Conservation (phyloP, 192 early-diverging fungal genomes). For the Geranomyces michiganensis region DNA sequence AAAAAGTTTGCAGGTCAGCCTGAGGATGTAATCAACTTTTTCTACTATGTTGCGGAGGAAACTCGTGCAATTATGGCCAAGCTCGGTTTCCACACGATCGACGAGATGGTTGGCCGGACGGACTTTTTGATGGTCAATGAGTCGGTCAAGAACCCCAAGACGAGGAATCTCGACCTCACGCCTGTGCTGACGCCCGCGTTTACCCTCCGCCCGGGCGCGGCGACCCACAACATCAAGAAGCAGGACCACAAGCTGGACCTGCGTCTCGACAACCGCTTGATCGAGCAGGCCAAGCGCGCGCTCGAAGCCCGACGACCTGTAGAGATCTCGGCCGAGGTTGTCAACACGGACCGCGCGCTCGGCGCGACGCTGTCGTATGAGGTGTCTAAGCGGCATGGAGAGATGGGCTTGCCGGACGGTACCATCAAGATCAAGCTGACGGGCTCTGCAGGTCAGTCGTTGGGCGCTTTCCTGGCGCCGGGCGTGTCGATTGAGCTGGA, state of each 20-base stretch:
- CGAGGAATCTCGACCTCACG: constrained; percentile 79
- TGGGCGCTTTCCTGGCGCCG: constrained; percentile 90
- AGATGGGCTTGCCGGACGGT: constrained; percentile 80
- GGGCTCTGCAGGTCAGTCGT: constrained; percentile 95
- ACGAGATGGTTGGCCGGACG: constrained; percentile 94
- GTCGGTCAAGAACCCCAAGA: constrained; percentile 77
- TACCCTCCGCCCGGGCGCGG: constrained; percentile 82
- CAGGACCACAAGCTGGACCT: constrained; percentile 89
- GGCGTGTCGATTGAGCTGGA: constrained; percentile 92
- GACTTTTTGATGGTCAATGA: constrained; percentile 84
- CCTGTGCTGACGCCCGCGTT: constrained; percentile 88
- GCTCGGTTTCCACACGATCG: constrained; percentile 89
- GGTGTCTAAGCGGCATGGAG: constrained; percentile 76
- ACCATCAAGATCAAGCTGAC: constrained; percentile 84
- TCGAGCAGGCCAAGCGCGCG: constrained; percentile 78
- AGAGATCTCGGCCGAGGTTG: constrained; percentile 64
- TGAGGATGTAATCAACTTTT: constrained; percentile 99
- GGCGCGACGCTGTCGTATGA: constrained; percentile 92
- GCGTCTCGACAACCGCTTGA: constrained; percentile 85
- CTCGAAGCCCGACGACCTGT: constrained; percentile 62
- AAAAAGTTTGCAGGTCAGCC: constrained; percentile 92
- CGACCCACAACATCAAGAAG: constrained; percentile 77
- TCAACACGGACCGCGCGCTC: constrained; percentile 95
- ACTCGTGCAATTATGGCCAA: constrained; percentile 89
- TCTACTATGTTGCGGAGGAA: constrained; percentile 96